A percentile compares a stretch with the other conserved stretches of the same genome.
Evolutionary conservation across 2,329 filamentous ascomycete genomes (phyloP).

Genomic region (Clarireedia homoeocarpa): DNA sequence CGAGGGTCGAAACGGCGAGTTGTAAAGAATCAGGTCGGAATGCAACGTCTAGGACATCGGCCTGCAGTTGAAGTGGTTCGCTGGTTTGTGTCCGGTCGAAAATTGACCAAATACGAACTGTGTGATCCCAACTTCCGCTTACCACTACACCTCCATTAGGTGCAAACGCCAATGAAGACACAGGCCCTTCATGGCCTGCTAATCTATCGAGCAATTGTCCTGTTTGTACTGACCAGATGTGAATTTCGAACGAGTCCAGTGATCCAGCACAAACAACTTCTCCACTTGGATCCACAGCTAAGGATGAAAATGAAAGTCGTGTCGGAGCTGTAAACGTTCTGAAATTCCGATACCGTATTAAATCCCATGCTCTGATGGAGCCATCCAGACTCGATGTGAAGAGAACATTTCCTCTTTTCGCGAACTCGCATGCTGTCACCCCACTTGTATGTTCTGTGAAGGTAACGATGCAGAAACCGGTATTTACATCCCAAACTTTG

Average conservation of each 20-base stretch:
- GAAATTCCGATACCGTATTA: slow-evolving; percentile 94
- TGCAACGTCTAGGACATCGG: slow-evolving; percentile 80
- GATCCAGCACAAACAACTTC: slow-evolving; percentile 95
- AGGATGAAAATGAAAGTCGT: slow-evolving; percentile 81
- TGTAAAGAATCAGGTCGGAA: slow-evolving; percentile 87
- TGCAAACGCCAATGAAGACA: slow-evolving; percentile 81
- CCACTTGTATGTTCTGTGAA: slow-evolving; percentile 96
- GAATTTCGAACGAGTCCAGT: slow-evolving; percentile 91
- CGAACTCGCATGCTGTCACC: slow-evolving; percentile 90
- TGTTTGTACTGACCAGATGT: slow-evolving; percentile 98
- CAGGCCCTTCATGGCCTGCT: slow-evolving; percentile 87
- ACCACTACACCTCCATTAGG: slow-evolving; percentile 77
- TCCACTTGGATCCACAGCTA: slow-evolving; percentile 94
- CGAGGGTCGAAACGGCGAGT: slow-evolving; percentile 83
- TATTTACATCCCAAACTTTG: slow-evolving; percentile 96
- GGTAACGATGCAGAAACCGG: slow-evolving; percentile 95
- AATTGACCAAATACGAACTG: slow-evolving; percentile 91
- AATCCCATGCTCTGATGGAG: slow-evolving; percentile 90
- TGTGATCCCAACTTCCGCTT: slow-evolving; percentile 94
- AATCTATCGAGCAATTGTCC: slow-evolving; percentile 88
- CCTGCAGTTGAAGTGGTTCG: slow-evolving; percentile 84
- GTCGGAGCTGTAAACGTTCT: slow-evolving; percentile 93
- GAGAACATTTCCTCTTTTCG: slow-evolving; percentile 88
- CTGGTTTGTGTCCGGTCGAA: slow-evolving; percentile 92
- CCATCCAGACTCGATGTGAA: slow-evolving; percentile 95